Evolutionary conservation across 177 flowering plant genomes (phyloP).

Genomic region (Vitis hybrid): DNA sequence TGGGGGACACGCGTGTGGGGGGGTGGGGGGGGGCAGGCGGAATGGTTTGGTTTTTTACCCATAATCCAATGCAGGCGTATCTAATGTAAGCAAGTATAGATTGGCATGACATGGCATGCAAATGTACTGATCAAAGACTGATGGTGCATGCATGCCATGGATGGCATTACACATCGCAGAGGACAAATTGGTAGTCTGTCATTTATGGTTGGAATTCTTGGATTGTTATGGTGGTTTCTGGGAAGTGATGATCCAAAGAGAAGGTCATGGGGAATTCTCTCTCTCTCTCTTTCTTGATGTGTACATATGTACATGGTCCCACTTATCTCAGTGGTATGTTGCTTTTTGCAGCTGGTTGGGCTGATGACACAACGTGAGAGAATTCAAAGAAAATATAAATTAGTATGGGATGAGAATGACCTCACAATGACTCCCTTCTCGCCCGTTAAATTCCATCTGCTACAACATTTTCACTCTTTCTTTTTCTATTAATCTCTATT

Average conservation of each 20-base stretch:
- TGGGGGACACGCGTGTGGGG: neutral
- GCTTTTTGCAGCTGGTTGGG: slow-evolving; percentile 21
- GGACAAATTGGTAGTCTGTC: neutral
- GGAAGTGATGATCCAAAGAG: slow-evolving; percentile 7
- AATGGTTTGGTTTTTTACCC: neutral
- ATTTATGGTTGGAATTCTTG: neutral
- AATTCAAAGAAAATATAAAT: too few species aligned
- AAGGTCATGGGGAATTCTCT: too few species aligned
- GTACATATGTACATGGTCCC: slow-evolving; percentile 2
- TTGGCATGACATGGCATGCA: slow-evolving; percentile 39
- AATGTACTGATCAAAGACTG: slow-evolving; percentile 18
- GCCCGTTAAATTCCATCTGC: too few species aligned
- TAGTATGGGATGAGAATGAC: too few species aligned
- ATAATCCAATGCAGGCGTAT: slow-evolving; percentile 5
- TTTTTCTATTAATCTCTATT: too few species aligned
- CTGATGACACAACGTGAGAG: neutral
- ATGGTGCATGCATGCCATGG: slow-evolving; percentile 25
- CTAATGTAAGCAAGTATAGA: slow-evolving; percentile 10
- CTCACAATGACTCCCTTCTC: too few species aligned
- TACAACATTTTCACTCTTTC: too few species aligned
- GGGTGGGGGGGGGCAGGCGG: neutral
- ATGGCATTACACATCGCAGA: neutral
- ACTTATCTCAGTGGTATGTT: slow-evolving; percentile 29
- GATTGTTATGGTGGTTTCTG: slow-evolving; percentile 1
- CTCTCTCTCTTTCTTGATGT: too few species aligned